Conservation (phyloP, 176 grass and related monocot genomes). For the Triticum dicoccoides region DNA sequence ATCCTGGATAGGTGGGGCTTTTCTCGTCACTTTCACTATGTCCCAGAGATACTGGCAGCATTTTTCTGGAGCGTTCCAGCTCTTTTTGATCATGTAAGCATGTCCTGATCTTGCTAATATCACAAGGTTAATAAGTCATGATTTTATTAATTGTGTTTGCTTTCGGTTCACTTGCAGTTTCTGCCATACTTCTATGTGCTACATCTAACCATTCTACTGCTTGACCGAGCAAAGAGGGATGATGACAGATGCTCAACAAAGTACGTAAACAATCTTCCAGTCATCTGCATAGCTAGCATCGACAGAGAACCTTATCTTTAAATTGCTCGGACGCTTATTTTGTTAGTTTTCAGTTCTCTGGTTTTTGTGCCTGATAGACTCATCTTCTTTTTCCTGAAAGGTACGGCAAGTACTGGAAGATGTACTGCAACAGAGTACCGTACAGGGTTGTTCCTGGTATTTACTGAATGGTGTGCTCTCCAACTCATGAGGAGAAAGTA, state of each 20-base stretch:
- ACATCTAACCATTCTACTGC: constrained; percentile 86
- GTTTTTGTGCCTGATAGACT: not conserved
- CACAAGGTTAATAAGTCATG: not conserved
- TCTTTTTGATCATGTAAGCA: constrained; percentile 80
- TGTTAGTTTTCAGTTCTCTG: not conserved
- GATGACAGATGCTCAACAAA: constrained; percentile 95
- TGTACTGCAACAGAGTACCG: constrained; percentile 80
- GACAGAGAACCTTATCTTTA: not conserved
- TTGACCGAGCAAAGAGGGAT: constrained; percentile 98
- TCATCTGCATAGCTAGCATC: not conserved
- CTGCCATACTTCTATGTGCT: constrained; percentile 98
- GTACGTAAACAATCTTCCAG: constrained; percentile 43
- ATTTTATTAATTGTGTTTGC: constrained; percentile 1
- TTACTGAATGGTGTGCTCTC: constrained; percentile 46
- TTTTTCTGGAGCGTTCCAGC: constrained; percentile 96
- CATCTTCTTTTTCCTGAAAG: constrained; percentile 30
- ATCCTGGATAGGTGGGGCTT: constrained; percentile 84
- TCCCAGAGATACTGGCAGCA: constrained; percentile 86
- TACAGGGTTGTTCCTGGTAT: constrained; percentile 92
- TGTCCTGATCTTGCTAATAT: not conserved
- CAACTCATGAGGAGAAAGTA: not conserved
- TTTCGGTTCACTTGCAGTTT: constrained; percentile 50
- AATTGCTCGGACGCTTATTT: not conserved
- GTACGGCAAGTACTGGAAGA: constrained; percentile 97
- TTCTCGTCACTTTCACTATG: constrained; percentile 96